These are phyloP conservation scores for Russula dissimulans DNA, from an alignment of 768 basidiomycete genomes.

Conservation along the genomic window DNA sequence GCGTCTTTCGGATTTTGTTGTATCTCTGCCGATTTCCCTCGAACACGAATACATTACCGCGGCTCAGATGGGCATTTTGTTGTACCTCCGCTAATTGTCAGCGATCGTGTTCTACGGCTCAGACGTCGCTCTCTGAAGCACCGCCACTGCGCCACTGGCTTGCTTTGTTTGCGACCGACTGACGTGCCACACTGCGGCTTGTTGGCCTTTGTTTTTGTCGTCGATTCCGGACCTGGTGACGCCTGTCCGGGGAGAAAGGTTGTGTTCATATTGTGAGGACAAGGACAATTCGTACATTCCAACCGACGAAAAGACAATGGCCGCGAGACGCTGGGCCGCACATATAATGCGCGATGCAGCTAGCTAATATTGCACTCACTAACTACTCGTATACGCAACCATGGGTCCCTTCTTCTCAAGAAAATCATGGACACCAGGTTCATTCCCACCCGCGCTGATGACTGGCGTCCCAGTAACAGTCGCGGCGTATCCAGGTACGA, in stretches of 20 bases:
- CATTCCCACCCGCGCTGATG: too few species aligned
- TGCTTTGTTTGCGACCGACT: neutral
- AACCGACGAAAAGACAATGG: neutral
- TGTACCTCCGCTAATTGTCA: slow-evolving; percentile 1
- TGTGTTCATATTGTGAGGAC: neutral
- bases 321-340: neutral
- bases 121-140: neutral
- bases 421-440: too few species aligned
- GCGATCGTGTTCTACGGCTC: neutral
- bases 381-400: neutral
- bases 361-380: neutral
- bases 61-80: too few species aligned
- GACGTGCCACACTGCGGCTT: neutral
- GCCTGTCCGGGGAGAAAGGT: too few species aligned
- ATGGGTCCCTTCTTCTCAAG: neutral
- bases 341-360: neutral
- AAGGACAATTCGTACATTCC: neutral
- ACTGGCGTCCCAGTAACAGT: too few species aligned
- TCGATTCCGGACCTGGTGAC: too few species aligned
- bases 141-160: neutral
- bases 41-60: too few species aligned
- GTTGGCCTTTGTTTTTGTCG: neutral
- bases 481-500: too few species aligned
- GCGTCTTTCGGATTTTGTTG: too few species aligned
- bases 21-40: too few species aligned